phyloP scores from a whole-genome alignment of 768 basidiomycete genomes.

The Jaapia argillacea region DNA sequence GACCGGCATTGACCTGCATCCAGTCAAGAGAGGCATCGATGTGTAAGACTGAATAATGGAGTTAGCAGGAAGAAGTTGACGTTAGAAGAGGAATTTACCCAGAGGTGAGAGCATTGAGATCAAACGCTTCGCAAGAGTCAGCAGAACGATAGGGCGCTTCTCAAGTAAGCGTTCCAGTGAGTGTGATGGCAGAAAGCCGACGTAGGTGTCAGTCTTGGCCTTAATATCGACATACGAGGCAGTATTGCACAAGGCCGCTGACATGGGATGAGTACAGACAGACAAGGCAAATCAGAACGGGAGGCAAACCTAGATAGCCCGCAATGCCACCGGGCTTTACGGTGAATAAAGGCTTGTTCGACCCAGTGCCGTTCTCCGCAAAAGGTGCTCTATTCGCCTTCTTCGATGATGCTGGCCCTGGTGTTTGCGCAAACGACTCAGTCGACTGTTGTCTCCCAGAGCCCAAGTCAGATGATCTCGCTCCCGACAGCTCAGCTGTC shows the following conservation, averaged over 20 bases:
- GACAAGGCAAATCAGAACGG: background rate
- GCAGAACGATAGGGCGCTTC: constrained; percentile 87
- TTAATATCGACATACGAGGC: constrained; percentile 95
- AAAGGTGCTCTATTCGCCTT: too few relatives aligned
- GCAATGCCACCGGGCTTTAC: constrained; percentile 97
- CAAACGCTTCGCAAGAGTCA: constrained; percentile 93
- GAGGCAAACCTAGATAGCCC: constrained; percentile 72
- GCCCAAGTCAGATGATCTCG: background rate
- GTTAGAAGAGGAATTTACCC: constrained; percentile 32
- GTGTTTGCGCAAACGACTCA: background rate
- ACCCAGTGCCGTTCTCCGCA: constrained; percentile 18
- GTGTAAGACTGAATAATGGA: constrained; percentile 60
- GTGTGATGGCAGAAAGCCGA: constrained; percentile 85
- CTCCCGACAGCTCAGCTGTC: background rate
- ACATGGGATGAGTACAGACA: constrained; percentile 1
- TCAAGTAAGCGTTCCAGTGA: constrained; percentile 88
- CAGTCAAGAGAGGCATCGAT: constrained; percentile 96
- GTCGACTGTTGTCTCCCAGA: background rate
- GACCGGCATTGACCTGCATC: constrained; percentile 95
- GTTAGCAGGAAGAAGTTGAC: constrained; percentile 5
- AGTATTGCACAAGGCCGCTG: constrained; percentile 83
- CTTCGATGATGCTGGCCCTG: too few relatives aligned
- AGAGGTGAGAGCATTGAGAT: constrained; percentile 92
- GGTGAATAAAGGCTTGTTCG: constrained; percentile 75
- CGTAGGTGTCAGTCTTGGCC: constrained; percentile 97